Evolutionary conservation across 352 stramenopile genomes (phyloP).

Genomic region (Phytophthora quininea): DNA sequence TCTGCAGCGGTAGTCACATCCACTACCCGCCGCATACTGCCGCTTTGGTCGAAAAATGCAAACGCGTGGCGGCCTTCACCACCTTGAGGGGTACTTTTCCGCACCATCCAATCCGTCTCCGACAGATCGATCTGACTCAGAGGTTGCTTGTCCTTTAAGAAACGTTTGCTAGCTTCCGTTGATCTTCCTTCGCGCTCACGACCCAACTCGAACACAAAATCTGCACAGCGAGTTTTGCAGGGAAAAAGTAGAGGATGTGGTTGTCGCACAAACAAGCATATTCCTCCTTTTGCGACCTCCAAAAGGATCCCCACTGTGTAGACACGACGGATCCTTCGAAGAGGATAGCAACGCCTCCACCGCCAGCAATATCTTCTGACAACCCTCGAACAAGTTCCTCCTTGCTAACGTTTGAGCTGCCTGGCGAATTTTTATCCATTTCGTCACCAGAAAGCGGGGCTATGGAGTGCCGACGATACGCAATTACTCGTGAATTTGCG

Average conservation of each 20-base stretch:
- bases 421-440: neutral
- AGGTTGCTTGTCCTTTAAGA: constrained; percentile 52
- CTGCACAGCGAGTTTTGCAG: constrained; percentile 44
- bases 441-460: neutral
- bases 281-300: constrained; percentile 61
- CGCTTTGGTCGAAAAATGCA: constrained; percentile 61
- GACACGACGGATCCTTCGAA: constrained; percentile 60
- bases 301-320: constrained; percentile 68
- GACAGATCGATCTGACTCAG: constrained; percentile 52
- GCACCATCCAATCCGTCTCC: constrained; percentile 52
- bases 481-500: neutral
- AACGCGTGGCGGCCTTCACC: constrained; percentile 60
- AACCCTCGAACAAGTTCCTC: constrained; percentile 24
- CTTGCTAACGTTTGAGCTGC: constrained; percentile 8
- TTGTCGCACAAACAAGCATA: constrained; percentile 74
- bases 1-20: constrained; percentile 53
- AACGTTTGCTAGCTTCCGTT: constrained; percentile 41
- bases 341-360: constrained; percentile 27
- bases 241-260: constrained; percentile 63
- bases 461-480: neutral
- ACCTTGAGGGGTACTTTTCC: constrained; percentile 36
- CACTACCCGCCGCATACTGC: constrained; percentile 53
- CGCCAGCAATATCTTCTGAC: constrained; percentile 32
- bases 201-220: constrained; percentile 65
- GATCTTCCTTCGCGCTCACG: constrained; percentile 26